Base-by-base conservation (phyloP, 805 yeast genomes). In the Kuraishia ogatae region DNA sequence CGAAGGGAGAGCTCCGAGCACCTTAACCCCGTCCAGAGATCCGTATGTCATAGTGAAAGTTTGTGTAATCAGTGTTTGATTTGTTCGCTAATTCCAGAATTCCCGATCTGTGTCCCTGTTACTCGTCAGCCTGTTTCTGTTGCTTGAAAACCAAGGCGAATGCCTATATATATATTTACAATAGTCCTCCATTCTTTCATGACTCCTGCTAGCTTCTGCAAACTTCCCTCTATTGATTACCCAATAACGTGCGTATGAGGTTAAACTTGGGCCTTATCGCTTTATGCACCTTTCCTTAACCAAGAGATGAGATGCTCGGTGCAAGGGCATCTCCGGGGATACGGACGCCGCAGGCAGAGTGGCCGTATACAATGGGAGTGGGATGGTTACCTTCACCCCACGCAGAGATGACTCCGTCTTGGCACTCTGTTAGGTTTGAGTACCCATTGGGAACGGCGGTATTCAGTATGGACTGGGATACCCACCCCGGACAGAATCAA, bases 21-120 rank as follows among this genome's bases (percentile, higher is more conserved):
- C 70, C 61, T 80, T 71, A 57, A 82, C 83, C 48, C 84, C 84
- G 50, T 78, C 74, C 35, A 81, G 66, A 51, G 75, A 72, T 56
- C 75, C 78, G 50, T 66, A 63, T 43, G 71, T 66, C 60, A 68
- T 52, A 19, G 24, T 51, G 47, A 46, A 11, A 15, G 24, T n/a
- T 39, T 3, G n/a, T n/a, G n/a, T n/a, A n/a, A n/a, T n/a, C n/a
- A n/a, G n/a, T n/a, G n/a, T n/a, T n/a, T n/a, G n/a, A n/a, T n/a
- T n/a, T n/a, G n/a, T n/a, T n/a, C n/a, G n/a, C n/a, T n/a, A n/a
- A n/a, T n/a, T n/a, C n/a, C n/a, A n/a, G n/a, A n/a, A n/a, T n/a
- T n/a, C n/a, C n/a, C n/a, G n/a, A n/a, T n/a, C 29, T 26, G 29
- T 26, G 29, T 26, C 5, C 29, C 29, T 26, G 29, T 10, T 26